Conservation (phyloP, 257 asterid species). For the Plantago major region DNA sequence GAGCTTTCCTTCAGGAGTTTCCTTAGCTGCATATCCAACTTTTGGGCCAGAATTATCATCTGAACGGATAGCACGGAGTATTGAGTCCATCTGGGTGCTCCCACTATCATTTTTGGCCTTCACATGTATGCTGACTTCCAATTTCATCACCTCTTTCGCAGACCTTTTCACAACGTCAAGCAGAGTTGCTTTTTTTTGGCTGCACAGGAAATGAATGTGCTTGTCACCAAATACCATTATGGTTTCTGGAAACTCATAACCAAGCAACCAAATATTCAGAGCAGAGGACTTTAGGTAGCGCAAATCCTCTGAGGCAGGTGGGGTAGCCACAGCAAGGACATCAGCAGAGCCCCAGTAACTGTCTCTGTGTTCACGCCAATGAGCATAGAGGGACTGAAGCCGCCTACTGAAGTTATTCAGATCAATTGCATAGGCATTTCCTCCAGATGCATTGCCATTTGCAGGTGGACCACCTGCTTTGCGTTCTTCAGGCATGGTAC, state of each 20-base stretch:
- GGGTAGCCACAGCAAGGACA: constrained; percentile 51
- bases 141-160: constrained; percentile 37
- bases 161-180: constrained; percentile 45
- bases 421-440: constrained; percentile 39
- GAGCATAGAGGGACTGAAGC: constrained; percentile 43
- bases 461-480: constrained; percentile 31
- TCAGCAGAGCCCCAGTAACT: constrained; percentile 56
- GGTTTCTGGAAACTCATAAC: constrained; percentile 72
- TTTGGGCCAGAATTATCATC: constrained; percentile 25
- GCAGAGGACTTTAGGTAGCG: constrained; percentile 68
- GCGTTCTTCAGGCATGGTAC: constrained; percentile 45
- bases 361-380: constrained; percentile 45
- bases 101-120: constrained; percentile 55
- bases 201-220: constrained; percentile 50
- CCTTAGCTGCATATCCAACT: constrained; percentile 52
- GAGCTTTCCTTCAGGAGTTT: constrained; percentile 60
- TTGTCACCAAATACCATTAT: constrained; percentile 55
- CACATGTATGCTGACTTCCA: constrained; percentile 44
- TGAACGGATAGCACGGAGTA: constrained; percentile 32
- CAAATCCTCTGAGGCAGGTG: constrained; percentile 61
- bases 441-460: constrained; percentile 30
- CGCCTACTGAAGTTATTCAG: constrained; percentile 43
- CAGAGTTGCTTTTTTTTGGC: constrained; percentile 54
- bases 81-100: constrained; percentile 38
- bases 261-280: constrained; percentile 61